These are phyloP conservation scores for Aspergillus brasiliensis DNA, from an alignment of 2,329 filamentous ascomycete genomes.

Conservation along the genomic window DNA sequence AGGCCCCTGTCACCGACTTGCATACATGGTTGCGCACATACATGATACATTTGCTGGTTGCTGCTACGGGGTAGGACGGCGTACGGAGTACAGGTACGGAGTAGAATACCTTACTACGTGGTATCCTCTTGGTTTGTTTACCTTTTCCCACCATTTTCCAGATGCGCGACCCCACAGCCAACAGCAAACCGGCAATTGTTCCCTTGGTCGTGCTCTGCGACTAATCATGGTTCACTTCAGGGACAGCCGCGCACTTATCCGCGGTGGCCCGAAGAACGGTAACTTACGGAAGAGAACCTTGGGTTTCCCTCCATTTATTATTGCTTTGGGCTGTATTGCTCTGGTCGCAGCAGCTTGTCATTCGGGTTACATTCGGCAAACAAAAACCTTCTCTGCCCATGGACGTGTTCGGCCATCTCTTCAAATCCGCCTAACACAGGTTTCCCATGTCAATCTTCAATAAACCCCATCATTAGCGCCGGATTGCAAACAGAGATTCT, in stretches of 20 bases:
- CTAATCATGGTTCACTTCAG: constrained; percentile 12
- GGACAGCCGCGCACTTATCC: constrained; percentile 9
- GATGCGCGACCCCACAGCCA: neutral
- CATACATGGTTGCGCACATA: neutral
- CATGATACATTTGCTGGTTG: neutral
- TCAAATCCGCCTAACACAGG: too few relatives aligned
- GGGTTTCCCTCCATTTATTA: constrained; percentile 6
- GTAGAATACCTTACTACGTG: neutral
- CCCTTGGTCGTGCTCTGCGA: constrained; percentile 9
- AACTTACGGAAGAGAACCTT: constrained; percentile 19
- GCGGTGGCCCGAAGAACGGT: constrained; percentile 13
- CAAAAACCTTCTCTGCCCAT: neutral
- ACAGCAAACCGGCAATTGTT: constrained; percentile 9
- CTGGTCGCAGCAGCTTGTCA: neutral
- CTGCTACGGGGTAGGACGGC: neutral
- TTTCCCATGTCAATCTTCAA: too few relatives aligned
- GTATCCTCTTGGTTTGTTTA: neutral
- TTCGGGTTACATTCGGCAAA: constrained; percentile 17
- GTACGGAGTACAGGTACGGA: neutral
- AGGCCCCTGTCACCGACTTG: neutral
- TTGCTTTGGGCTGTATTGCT: neutral
- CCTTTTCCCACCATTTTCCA: neutral
- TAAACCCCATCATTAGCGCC: too few relatives aligned
- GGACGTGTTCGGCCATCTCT: too few relatives aligned
- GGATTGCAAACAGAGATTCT: too few relatives aligned